These are phyloP conservation scores for Coemansia sp. DNA, from an alignment of 192 early-diverging fungal genomes.

Conservation along the genomic window DNA sequence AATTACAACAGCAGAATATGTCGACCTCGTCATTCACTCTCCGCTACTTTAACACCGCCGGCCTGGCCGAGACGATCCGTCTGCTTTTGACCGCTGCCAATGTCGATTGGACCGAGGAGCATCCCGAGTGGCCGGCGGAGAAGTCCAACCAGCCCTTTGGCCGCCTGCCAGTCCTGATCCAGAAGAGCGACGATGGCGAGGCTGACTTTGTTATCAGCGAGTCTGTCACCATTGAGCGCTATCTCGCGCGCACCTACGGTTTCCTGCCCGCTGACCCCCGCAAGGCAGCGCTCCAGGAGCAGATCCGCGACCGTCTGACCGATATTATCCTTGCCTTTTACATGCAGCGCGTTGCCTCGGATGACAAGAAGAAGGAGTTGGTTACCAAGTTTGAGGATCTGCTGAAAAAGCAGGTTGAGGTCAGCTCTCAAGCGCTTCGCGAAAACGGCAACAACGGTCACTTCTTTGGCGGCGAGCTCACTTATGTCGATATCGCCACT, in stretches of 20 bases:
- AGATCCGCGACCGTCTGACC: conserved; percentile 17
- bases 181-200: conserved; percentile 25
- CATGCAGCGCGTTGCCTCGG: neutral
- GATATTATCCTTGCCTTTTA: conserved; percentile 1
- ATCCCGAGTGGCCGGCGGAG: conserved; percentile 50
- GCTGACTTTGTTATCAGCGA: conserved; percentile 38
- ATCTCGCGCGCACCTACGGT: conserved; percentile 50
- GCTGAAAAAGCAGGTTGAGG: conserved; percentile 23
- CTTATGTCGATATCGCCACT: conserved; percentile 36
- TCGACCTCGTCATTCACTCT: conserved; percentile 11
- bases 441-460: conserved; percentile 57
- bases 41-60: conserved; percentile 22
- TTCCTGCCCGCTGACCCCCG: conserved; percentile 33
- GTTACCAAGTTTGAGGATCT: conserved; percentile 8
- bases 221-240: conserved; percentile 53
- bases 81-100: conserved; percentile 42
- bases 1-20: neutral
- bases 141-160: conserved; percentile 52
- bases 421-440: conserved; percentile 31
- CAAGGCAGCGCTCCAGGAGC: conserved; percentile 33
- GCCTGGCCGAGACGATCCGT: conserved; percentile 25
- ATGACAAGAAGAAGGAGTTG: conserved; percentile 10
- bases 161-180: conserved; percentile 51
- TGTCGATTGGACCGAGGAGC: conserved; percentile 41
- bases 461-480: conserved; percentile 39